Evolutionary conservation across 2,329 filamentous ascomycete species (phyloP).

Genomic region (Rhinocladiella mackenziei): DNA sequence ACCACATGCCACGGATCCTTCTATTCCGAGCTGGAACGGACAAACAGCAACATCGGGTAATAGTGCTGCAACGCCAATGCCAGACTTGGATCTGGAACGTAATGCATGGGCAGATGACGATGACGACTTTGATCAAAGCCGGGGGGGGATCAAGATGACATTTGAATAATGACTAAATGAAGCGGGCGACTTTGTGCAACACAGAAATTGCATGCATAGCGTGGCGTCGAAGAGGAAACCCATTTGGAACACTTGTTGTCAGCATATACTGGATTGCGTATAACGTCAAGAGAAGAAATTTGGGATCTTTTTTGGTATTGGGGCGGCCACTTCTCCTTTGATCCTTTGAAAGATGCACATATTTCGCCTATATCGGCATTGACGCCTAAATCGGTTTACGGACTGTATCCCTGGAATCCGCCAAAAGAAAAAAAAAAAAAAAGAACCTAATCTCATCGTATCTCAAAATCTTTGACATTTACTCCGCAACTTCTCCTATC

Average conservation of each 20-base stretch:
- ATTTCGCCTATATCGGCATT: no score
- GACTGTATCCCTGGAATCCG: no score
- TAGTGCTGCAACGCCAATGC: slow-evolving; percentile 18
- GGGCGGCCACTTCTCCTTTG: neutral
- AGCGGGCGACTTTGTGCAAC: slow-evolving; percentile 1
- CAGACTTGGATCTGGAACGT: slow-evolving; percentile 38
- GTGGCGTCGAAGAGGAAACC: slow-evolving; percentile 15
- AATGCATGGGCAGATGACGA: slow-evolving; percentile 72
- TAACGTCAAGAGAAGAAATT: neutral
- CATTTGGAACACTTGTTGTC: neutral
- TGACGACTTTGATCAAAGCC: slow-evolving; percentile 62
- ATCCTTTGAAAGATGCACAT: neutral
- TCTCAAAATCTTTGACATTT: no score
- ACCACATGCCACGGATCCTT: slow-evolving; percentile 22
- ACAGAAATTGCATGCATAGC: slow-evolving; percentile 11
- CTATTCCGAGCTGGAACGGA: slow-evolving; percentile 12
- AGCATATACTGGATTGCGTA: slow-evolving; percentile 1
- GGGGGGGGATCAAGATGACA: slow-evolving; percentile 74
- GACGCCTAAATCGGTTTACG: no score
- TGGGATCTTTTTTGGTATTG: neutral
- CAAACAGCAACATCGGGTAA: neutral
- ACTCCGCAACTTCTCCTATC: no score
- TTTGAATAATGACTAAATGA: slow-evolving; percentile 58
- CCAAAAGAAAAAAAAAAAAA: no score
- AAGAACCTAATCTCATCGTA: no score